Evolutionary conservation across 1,284 basidiomycete genomes (phyloP), one percentile per base, ranked within the genome.

Genomic region (Pseudomicrostroma phylloplanum): DNA sequence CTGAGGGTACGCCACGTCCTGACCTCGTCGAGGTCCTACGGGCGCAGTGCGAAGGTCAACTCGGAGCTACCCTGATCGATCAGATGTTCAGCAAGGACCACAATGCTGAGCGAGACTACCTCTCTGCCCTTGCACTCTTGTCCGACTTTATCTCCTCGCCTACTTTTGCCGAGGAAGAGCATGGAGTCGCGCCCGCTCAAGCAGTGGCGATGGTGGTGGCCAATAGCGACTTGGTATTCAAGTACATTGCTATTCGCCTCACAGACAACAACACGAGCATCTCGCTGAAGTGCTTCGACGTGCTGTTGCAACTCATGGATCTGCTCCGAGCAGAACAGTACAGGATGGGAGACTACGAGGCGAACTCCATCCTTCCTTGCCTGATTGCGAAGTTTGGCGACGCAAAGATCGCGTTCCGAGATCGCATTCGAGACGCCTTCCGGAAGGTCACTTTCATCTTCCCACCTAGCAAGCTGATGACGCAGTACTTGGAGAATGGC

Each of bases 191-290:
- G 7, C 78, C 82, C 8, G 84, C 85, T 13, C 85, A 87, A 59
- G 79, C 88, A 12, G 84, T 85, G 71, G 84, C 84, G 36, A 82
- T 90, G n/a, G 87, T 91, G 62, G 75, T 94, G 30, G 90, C 91
- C 39, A 97, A 94, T 78, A 86, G 91, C 55, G 96, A 99, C 79
- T 83, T 98, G 41, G 86, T 91, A 1, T 83, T 98, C 77, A 97
- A 97, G 83, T 99, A 98, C 73, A 85, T 89, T 19, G 93, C 92
- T 1, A 85, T 98, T 68, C 89, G 92, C 67, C 84, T 89, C 48
- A 88, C 94, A 68, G 91, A 96, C 79, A 90, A 93, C 62, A 94
- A 96, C 78, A 92, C 94, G 6, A 96, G 92, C 76, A 83, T 97
- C 25, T 85, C 89, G 11, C 86, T 90, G 56, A 91, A 90, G 79